Evolutionary conservation across 495 filamentous ascomycete genomes (phyloP).

Genomic region (Parachaetomium inaequale): DNA sequence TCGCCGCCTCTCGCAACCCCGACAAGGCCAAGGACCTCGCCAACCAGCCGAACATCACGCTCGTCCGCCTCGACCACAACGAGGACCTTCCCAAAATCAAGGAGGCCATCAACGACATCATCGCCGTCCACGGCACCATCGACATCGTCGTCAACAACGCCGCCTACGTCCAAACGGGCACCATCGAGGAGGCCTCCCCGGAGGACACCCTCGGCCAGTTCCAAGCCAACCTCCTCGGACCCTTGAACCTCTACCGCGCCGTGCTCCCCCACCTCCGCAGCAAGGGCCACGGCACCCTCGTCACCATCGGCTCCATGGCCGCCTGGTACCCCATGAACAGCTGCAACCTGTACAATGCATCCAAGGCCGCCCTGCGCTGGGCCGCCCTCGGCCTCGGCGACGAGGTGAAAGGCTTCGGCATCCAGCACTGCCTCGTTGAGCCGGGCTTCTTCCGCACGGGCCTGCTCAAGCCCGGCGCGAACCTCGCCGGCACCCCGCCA

Average conservation of each 20-base stretch:
- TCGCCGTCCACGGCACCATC: slow-evolving; percentile 38
- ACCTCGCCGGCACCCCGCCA: background rate
- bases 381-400: slow-evolving; percentile 42
- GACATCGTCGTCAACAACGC: slow-evolving; percentile 52
- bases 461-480: slow-evolving; percentile 35
- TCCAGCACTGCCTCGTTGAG: slow-evolving; percentile 45
- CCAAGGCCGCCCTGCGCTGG: slow-evolving; percentile 49
- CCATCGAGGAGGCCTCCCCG: slow-evolving; percentile 40
- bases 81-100: slow-evolving; percentile 33
- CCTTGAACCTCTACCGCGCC: slow-evolving; percentile 43
- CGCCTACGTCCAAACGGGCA: slow-evolving; percentile 40
- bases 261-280: slow-evolving; percentile 47
- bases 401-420: slow-evolving; percentile 42
- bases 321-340: slow-evolving; percentile 35
- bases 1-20: slow-evolving; percentile 38
- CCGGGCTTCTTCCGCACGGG: slow-evolving; percentile 52
- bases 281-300: slow-evolving; percentile 42
- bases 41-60: slow-evolving; percentile 34
- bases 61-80: slow-evolving; percentile 37
- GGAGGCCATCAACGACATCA: slow-evolving; percentile 27
- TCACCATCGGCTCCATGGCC: slow-evolving; percentile 48
- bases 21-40: slow-evolving; percentile 2
- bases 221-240: slow-evolving; percentile 47
- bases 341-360: slow-evolving; percentile 47
- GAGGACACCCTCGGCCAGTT: slow-evolving; percentile 29